Evolutionary conservation across 768 basidiomycete species (phyloP).

Genomic region (Podaxis pistillaris): DNA sequence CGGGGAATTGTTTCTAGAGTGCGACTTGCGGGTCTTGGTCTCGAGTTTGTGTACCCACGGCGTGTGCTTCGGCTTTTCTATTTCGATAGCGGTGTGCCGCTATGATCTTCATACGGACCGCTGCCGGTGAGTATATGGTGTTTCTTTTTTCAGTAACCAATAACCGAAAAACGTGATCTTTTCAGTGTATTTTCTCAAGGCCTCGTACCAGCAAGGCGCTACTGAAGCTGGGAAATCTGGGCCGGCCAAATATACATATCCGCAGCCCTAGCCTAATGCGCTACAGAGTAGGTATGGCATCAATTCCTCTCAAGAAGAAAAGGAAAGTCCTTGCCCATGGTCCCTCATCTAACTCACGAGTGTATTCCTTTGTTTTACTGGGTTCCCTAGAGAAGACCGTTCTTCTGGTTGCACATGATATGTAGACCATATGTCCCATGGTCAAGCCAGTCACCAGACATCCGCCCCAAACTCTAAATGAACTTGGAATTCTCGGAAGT

Average conservation of each 20-base stretch:
- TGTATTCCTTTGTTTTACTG: background rate
- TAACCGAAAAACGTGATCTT: background rate
- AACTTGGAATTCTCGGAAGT: too few species aligned
- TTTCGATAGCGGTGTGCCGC: background rate
- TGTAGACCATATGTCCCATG: conserved; percentile 7
- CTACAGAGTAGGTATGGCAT: too few species aligned
- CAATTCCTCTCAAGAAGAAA: background rate
- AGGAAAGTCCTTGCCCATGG: background rate
- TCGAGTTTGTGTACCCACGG: background rate
- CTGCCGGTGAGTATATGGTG: background rate
- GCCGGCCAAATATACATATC: too few species aligned
- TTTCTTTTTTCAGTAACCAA: too few species aligned
- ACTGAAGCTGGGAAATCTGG: too few species aligned
- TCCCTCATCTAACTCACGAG: background rate
- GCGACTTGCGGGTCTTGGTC: background rate
- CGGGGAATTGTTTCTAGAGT: conserved; percentile 2
- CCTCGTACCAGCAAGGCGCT: background rate
- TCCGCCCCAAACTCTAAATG: background rate
- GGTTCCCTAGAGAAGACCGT: background rate
- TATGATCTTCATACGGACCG: background rate
- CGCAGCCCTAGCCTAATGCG: too few species aligned
- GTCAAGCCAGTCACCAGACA: background rate
- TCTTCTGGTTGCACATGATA: background rate
- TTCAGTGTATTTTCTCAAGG: background rate
- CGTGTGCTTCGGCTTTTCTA: background rate